Evolutionary conservation across 2,329 filamentous ascomycete species (phyloP).

Genomic region (Reticulascus tulasneorum): DNA sequence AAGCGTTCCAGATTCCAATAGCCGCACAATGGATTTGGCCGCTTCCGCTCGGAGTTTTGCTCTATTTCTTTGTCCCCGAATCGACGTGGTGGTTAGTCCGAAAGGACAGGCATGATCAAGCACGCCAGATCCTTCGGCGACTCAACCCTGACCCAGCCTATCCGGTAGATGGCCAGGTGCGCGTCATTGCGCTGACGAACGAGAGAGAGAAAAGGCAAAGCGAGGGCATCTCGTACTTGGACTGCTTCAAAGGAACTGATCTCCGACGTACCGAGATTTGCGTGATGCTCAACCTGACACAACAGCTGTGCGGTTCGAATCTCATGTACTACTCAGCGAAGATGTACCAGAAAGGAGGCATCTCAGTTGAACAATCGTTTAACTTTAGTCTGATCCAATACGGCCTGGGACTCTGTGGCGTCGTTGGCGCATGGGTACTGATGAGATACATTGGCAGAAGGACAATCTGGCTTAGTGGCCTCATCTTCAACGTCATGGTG

Average conservation of each 20-base stretch:
- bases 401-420: conserved; percentile 37
- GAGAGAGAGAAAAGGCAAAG: conserved; percentile 22
- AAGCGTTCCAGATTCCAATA: conserved; percentile 34
- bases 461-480: conserved; percentile 37
- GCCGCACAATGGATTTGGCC: conserved; percentile 35
- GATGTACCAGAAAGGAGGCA: conserved; percentile 45
- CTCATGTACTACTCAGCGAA: conserved; percentile 52
- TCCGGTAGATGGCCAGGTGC: conserved; percentile 28
- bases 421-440: conserved; percentile 38
- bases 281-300: conserved; percentile 49
- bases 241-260: conserved; percentile 29
- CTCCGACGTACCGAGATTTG: conserved; percentile 32
- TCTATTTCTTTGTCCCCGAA: conserved; percentile 31
- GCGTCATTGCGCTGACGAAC: conserved; percentile 33
- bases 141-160: conserved; percentile 21
- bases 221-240: conserved; percentile 23
- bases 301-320: conserved; percentile 48
- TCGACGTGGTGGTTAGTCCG: conserved; percentile 35
- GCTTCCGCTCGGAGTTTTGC: conserved; percentile 26
- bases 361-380: conserved; percentile 35
- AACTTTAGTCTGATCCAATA: conserved; percentile 39
- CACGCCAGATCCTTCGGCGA: conserved; percentile 22
- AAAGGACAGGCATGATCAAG: conserved; percentile 22
- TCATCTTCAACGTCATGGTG: conserved; percentile 27
- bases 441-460: conserved; percentile 36